Conservation (phyloP, 2,329 filamentous ascomycete species). For the Fusarium solani-melongenae region DNA sequence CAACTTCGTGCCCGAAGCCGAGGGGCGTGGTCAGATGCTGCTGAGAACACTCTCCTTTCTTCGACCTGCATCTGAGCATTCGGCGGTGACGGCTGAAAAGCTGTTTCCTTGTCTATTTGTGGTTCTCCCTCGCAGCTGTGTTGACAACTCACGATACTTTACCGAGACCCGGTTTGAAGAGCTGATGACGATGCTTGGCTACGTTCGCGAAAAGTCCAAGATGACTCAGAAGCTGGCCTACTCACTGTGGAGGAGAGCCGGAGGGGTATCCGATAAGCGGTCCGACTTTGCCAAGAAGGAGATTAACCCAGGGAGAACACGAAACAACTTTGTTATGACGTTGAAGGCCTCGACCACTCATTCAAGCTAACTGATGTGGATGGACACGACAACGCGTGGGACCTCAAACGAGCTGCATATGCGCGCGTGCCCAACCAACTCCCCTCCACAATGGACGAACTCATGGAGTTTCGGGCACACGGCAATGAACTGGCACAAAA, state of each 20-base stretch:
- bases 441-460: constrained; percentile 12
- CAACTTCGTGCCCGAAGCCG: constrained; percentile 89
- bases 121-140: constrained; percentile 87
- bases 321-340: constrained; percentile 93
- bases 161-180: constrained; percentile 73
- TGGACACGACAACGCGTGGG: constrained; percentile 28
- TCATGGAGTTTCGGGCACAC: constrained; percentile 14
- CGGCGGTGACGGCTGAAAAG: constrained; percentile 41
- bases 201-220: constrained; percentile 73
- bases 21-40: constrained; percentile 85
- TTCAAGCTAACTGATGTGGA: constrained; percentile 20
- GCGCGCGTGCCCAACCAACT: constrained; percentile 41
- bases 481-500: constrained; percentile 14
- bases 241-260: constrained; percentile 78
- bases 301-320: constrained; percentile 76
- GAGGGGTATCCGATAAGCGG: constrained; percentile 17
- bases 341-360: constrained; percentile 56
- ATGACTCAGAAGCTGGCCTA: constrained; percentile 87
- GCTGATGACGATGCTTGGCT: constrained; percentile 85
- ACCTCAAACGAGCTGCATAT: constrained; percentile 36
- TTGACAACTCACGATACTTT: constrained; percentile 91
- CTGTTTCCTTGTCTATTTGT: constrained; percentile 81
- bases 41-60: constrained; percentile 79
- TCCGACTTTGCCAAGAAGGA: constrained; percentile 70
- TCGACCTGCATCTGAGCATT: constrained; percentile 42